These are phyloP conservation scores for Noccaea caerulescens DNA, from an alignment of 345 rosid genomes.

Conservation along the genomic window DNA sequence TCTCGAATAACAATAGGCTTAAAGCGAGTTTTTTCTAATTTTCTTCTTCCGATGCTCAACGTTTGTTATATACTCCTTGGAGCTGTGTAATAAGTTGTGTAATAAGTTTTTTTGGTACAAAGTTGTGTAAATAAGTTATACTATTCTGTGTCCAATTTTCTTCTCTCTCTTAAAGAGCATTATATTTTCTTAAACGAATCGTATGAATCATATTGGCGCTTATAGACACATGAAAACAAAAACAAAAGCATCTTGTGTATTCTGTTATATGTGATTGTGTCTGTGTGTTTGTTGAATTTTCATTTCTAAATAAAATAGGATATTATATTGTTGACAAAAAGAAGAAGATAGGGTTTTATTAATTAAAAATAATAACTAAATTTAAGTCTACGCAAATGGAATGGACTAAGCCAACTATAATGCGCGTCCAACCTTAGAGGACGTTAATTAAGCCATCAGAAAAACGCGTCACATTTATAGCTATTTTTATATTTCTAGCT, in stretches of 20 bases:
- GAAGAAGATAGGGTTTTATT: background rate
- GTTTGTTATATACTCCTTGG: too few species aligned
- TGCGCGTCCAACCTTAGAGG: constrained; percentile 18
- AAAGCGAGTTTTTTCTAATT: too few species aligned
- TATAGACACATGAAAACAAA: background rate
- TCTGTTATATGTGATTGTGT: background rate
- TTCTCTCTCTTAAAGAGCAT: too few species aligned
- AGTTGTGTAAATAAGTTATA: too few species aligned
- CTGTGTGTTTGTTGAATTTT: background rate
- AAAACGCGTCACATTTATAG: constrained; percentile 6
- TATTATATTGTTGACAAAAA: background rate
- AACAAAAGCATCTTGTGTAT: background rate
- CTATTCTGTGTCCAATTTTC: too few species aligned
- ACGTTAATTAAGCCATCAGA: background rate
- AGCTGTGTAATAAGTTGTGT: too few species aligned
- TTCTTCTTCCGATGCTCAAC: too few species aligned
- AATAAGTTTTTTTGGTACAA: too few species aligned
- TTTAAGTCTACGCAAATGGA: constrained; percentile 4
- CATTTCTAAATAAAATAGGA: background rate
- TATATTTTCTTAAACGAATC: too few species aligned
- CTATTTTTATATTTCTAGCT: background rate
- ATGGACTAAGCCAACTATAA: constrained; percentile 25
- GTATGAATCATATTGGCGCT: background rate
- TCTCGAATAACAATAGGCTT: too few species aligned
- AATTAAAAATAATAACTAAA: background rate